Conservation (phyloP, 495 filamentous ascomycete genomes). For the Hyaloscypha hepaticicola region DNA sequence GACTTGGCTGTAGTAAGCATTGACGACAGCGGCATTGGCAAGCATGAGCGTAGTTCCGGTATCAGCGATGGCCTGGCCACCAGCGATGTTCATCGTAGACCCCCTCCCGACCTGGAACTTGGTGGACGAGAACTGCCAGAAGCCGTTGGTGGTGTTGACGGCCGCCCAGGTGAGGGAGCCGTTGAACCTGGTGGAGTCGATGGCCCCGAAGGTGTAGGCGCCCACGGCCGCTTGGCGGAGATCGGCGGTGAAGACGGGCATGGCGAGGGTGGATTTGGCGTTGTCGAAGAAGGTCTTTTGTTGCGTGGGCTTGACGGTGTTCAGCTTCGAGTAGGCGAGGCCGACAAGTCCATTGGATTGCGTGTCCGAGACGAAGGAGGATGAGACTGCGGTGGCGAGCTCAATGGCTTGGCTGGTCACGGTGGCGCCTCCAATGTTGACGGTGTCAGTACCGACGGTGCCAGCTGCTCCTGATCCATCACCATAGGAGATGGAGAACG, state of each 20-base stretch:
- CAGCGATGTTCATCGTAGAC: constrained; percentile 35
- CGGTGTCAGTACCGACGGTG: constrained; percentile 68
- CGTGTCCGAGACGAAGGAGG: constrained; percentile 62
- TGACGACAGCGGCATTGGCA: constrained; percentile 56
- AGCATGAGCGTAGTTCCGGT: constrained; percentile 75
- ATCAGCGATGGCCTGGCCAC: constrained; percentile 64
- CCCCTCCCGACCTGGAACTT: constrained; percentile 53
- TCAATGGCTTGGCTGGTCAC: constrained; percentile 70
- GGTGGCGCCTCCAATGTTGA: constrained; percentile 70
- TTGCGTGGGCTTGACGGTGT: constrained; percentile 65
- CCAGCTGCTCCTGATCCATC: constrained; percentile 69
- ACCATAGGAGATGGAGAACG: constrained; percentile 72
- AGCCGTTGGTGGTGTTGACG: constrained; percentile 64
- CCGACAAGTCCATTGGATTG: constrained; percentile 72
- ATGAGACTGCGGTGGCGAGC: constrained; percentile 62
- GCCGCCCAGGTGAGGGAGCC: constrained; percentile 63
- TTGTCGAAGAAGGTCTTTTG: constrained; percentile 89
- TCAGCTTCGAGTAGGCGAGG: constrained; percentile 72
- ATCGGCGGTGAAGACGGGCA: constrained; percentile 72
- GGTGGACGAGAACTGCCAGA: constrained; percentile 70
- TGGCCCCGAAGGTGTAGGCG: constrained; percentile 73
- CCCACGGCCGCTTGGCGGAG: constrained; percentile 61
- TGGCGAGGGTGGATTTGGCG: constrained; percentile 57
- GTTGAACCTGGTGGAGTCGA: constrained; percentile 65
- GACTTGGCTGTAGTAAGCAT: constrained; percentile 64